Evolutionary conservation across 495 filamentous ascomycete species (phyloP).

Genomic region (Penicillium goetzii): DNA sequence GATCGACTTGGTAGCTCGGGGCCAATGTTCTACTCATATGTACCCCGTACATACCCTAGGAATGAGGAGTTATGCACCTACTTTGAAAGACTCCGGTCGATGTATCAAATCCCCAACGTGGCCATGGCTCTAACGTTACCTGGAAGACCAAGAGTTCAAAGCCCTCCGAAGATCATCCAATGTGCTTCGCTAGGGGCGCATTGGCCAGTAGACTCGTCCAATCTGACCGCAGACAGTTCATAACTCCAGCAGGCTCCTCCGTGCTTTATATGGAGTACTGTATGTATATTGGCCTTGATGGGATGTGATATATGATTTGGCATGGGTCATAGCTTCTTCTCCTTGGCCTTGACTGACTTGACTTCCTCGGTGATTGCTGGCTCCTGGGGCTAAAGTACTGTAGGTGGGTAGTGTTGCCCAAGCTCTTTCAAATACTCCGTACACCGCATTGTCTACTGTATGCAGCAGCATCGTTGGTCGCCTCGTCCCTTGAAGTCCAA

Average conservation of each 20-base stretch:
- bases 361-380: neutral
- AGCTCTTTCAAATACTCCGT: neutral
- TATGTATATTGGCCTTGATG: neutral
- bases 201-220: conserved; percentile 23
- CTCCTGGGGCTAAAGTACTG: neutral
- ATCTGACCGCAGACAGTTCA: conserved; percentile 15
- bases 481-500: neutral
- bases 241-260: neutral
- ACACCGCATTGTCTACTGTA: neutral
- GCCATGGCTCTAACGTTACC: neutral
- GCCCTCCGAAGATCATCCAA: conserved; percentile 12
- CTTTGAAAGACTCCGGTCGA: neutral
- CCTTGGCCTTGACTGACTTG: neutral
- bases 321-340: conserved; percentile 14
- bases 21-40: neutral
- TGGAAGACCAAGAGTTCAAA: neutral
- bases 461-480: neutral
- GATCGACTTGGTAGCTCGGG: neutral
- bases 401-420: neutral
- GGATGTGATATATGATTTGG: conserved; percentile 4
- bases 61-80: neutral
- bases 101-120: neutral
- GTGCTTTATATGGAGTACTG: neutral
- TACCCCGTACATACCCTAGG: neutral
- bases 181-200: conserved; percentile 10